Evolutionary conservation across 2,329 filamentous ascomycete species (phyloP).

Genomic region (Coniochaeta sp.): DNA sequence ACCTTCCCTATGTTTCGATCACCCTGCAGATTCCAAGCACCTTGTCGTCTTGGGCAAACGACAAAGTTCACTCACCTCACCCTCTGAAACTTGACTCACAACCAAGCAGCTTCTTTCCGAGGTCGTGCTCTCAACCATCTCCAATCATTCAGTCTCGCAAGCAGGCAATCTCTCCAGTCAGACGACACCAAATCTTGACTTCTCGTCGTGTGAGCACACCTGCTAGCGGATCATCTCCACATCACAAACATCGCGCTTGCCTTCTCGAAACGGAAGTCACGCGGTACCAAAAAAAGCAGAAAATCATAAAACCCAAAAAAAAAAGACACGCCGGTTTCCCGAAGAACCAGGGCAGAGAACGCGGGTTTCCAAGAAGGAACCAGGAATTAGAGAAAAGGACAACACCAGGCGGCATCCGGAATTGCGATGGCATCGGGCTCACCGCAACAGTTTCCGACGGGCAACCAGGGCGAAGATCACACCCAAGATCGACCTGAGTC

Average conservation of each 20-base stretch:
- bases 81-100: background rate
- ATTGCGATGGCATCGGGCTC: slow-evolving; percentile 1
- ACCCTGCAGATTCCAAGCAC: background rate
- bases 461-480: background rate
- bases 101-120: background rate
- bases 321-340: background rate
- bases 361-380: slow-evolving; percentile 1
- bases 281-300: background rate
- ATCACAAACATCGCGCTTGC: background rate
- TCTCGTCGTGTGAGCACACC: background rate
- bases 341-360: slow-evolving; percentile 3
- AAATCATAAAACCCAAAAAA: background rate
- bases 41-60: background rate
- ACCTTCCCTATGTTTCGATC: background rate
- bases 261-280: background rate
- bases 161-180: background rate
- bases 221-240: background rate
- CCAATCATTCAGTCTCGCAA: background rate
- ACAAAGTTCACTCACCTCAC: background rate
- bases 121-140: background rate
- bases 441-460: background rate
- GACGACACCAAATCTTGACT: background rate
- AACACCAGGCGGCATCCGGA: background rate
- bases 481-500: slow-evolving; percentile 2
- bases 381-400: background rate